Evolutionary conservation across 805 yeast genomes (phyloP), one percentile per base, ranked within the genome.

Genomic region (Pichia cephalocereana): DNA sequence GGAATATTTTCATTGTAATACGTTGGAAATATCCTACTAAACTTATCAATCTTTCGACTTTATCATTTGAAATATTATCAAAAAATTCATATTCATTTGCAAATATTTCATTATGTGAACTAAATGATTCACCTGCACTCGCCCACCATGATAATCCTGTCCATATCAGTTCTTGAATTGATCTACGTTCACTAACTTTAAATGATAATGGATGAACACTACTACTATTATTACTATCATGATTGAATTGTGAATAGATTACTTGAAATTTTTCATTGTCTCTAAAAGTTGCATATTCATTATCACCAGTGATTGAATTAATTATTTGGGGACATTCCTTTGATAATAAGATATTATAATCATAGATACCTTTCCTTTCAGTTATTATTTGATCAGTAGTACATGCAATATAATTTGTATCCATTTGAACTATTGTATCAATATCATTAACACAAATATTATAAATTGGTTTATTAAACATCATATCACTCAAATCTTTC

Each of bases 111-210:
- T 68, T 51, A 66, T 19, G 59, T 26, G 61, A 63, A 15, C 69
- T 68, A 42, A 72, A 68, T 39, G 73, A 70, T 50, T 81, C 84
- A 9, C 93, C 95, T 1, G 93, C 91, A 31, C 85, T 75, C 3
- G 95, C 95, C 88, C 91, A 86, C 93, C 93, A 86, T 19, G 84
- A 68, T 50, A 85, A 74, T 0, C 89, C 89, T 46, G 76, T 70
- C 85, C 86, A 81, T 1, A 81, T 67, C 39, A 75, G 68, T 54
- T 79, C 82, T 46, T 70, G 69, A 75, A 85, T 73, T 2, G 83
- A 71, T 23, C 71, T 61, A 1, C 79, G 69, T 44, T 75, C 79
- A 1, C 46, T 43, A 2, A 48, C 41, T 34, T 45, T 38, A 6
- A 76, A 69, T 14, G 46, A 46, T 31, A 48, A 27, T n/a, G 37